Percentiles rank a stretch among this genome's conserved stretches.
Conservation (phyloP, 176 grass and related monocot species). For the Pontederia paniculata region DNA sequence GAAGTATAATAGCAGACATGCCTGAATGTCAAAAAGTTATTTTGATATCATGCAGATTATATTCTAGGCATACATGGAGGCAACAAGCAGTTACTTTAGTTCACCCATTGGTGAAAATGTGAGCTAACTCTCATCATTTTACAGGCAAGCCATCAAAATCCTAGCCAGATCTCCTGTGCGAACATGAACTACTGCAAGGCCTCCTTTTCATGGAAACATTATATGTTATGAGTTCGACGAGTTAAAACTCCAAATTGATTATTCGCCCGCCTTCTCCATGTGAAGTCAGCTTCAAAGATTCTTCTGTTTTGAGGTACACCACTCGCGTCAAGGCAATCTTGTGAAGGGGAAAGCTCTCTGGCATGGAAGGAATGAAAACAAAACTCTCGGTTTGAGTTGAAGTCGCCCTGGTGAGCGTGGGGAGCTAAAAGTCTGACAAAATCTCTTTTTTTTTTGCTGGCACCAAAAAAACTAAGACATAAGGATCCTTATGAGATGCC, state of each 20-base stretch:
- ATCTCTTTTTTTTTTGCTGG: conserved; percentile 69
- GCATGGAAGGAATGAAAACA: conserved; percentile 88
- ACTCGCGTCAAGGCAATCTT: conserved; percentile 62
- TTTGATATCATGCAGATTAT: too few relatives aligned
- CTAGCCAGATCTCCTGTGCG: conserved; percentile 62
- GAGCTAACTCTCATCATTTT: conserved; percentile 23
- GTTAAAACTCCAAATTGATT: conserved; percentile 53
- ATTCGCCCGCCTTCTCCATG: conserved; percentile 73
- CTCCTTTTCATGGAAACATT: conserved; percentile 88
- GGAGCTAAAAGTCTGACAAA: conserved; percentile 86
- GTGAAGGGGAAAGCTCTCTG: conserved; percentile 58
- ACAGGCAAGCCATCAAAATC: conserved; percentile 64
- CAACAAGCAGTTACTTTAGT: too few relatives aligned
- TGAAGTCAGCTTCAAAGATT: conserved; percentile 84
- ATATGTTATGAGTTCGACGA: conserved; percentile 86
- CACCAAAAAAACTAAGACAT: conserved; percentile 74
- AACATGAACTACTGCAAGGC: conserved; percentile 64
- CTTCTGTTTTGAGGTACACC: conserved; percentile 51
- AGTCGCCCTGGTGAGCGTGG: conserved; percentile 53
- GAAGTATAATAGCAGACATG: too few relatives aligned
- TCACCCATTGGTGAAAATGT: too few relatives aligned
- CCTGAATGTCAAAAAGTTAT: too few relatives aligned
- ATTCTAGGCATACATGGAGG: too few relatives aligned
- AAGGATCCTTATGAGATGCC: conserved; percentile 78
- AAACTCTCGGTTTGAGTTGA: conserved; percentile 86